Conservation (phyloP, 129 eudicot species). For the Escallonia herrerae region DNA sequence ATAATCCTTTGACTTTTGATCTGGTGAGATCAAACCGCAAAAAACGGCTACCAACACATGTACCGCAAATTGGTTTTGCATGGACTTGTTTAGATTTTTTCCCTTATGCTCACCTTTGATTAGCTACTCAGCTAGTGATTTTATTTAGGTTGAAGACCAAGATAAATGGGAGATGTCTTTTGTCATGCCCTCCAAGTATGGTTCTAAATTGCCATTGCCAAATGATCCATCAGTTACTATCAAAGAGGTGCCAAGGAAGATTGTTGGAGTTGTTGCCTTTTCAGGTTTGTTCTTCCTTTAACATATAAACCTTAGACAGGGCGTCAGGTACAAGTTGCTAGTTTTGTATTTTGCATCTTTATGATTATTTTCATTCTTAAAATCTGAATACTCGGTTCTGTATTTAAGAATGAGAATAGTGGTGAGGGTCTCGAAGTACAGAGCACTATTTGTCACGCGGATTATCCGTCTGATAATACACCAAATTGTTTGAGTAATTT, state of each 20-base stretch:
- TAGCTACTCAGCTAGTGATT: conserved; percentile 6
- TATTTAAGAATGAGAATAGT: not conserved
- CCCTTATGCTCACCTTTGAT: not conserved
- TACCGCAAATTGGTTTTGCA: too few relatives aligned
- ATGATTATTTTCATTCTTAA: not conserved
- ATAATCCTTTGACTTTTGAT: too few relatives aligned
- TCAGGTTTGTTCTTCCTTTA: conserved; percentile 48
- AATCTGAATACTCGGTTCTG: not conserved
- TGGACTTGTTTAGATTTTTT: not conserved
- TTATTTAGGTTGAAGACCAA: conserved; percentile 50
- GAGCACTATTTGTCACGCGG: not conserved
- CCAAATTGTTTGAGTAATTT: too few relatives aligned
- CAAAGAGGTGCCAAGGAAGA: conserved; percentile 69
- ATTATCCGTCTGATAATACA: not conserved
- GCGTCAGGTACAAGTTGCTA: not conserved
- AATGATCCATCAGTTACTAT: conserved; percentile 75
- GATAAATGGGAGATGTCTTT: conserved; percentile 91
- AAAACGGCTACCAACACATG: too few relatives aligned
- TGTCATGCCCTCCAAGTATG: conserved; percentile 93
- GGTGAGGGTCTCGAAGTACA: not conserved
- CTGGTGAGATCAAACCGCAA: too few relatives aligned
- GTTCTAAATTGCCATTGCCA: conserved; percentile 82
- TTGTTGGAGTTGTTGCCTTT: conserved; percentile 82
- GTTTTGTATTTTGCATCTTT: not conserved
- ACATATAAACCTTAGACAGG: not conserved